Evolutionary conservation across 345 rosid species (phyloP), one percentile per base, ranked within the genome.

Genomic region (Geranium brycei): DNA sequence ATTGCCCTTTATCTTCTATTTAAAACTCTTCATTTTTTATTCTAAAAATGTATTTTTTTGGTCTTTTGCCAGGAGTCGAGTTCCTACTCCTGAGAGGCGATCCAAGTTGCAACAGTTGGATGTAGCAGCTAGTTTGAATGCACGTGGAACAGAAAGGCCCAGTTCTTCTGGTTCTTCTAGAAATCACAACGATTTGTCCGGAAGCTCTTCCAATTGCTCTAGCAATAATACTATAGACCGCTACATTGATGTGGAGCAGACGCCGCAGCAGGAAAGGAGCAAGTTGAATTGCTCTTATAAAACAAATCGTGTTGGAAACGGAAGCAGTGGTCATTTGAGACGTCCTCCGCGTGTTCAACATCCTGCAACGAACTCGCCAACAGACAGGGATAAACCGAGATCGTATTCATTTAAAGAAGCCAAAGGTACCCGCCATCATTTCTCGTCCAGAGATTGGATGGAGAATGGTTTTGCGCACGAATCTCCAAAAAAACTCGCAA

Each of bases 221-320:
- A 87, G 96, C 74, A 87, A 80, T 62, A 77, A 81, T 70, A 91
- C 97, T 31, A 87, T 91, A 75, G 97, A 95, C 68, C 89, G 92
- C 41, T 95, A 81, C 77, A 91, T 93, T 56, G 99, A 87, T 77
- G 99, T 95, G 53, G 99, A 95, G 75, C 91, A 90, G 75, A 80
- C 80, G 66, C 91, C 88, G 73, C 81, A 80, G 66, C 78, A 73
- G 58, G 96, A 81, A 69, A 83, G 71, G 58, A 81, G 76, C 66
- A 78, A 76, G 77, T 73, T 77, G 56, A 78, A 75, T 68, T 83
- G 61, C 68, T 73, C 82, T 57, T 69, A 76, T 59, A 78, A 51
- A 58, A 81, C 77, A 74, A 75, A 71, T 67, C 59, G 71, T 73
- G 64, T 66, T 32, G 85, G 80, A 60, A 75, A 64, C 38, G 72